These are phyloP conservation scores for Phytophthora sp. DNA, from an alignment of 352 stramenopile species.

Conservation along the genomic window DNA sequence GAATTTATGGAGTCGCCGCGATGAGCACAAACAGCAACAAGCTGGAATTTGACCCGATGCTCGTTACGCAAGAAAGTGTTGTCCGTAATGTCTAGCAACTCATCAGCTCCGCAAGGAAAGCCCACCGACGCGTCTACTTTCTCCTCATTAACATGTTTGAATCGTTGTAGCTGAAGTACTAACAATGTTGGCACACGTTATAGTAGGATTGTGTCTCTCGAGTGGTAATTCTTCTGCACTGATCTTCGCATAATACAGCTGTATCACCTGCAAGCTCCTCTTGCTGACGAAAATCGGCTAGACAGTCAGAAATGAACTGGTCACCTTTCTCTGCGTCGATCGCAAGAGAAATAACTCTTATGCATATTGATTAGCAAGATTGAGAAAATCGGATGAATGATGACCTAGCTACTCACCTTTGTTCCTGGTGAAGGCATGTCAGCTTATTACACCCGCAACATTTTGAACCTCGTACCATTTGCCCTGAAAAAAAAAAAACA, in stretches of 20 bases:
- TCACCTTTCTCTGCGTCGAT: constrained; percentile 42
- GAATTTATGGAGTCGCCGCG: constrained; percentile 61
- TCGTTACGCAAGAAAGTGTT: constrained; percentile 73
- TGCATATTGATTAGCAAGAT: constrained; percentile 2
- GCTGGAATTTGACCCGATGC: constrained; percentile 50
- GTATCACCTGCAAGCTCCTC: constrained; percentile 73
- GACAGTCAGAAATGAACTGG: constrained; percentile 57
- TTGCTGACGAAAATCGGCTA: constrained; percentile 55
- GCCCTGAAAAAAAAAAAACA: constrained; percentile 76
- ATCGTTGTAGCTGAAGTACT: constrained; percentile 75
- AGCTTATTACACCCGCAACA: constrained; percentile 75
- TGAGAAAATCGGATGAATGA: not conserved
- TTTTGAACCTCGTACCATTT: constrained; percentile 81
- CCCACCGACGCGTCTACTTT: constrained; percentile 66
- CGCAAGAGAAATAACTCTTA: constrained; percentile 69
- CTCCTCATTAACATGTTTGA: constrained; percentile 54
- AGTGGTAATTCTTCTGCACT: constrained; percentile 68
- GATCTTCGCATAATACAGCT: constrained; percentile 72
- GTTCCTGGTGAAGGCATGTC: constrained; percentile 75
- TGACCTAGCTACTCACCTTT: constrained; percentile 15
- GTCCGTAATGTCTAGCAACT: constrained; percentile 62
- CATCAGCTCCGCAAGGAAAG: constrained; percentile 53
- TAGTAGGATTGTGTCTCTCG: constrained; percentile 75
- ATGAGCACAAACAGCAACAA: constrained; percentile 77
- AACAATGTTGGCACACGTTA: constrained; percentile 60